phyloP scores from a whole-genome alignment of 176 grass and related monocot genomes.

The Zoysia pacifica region DNA sequence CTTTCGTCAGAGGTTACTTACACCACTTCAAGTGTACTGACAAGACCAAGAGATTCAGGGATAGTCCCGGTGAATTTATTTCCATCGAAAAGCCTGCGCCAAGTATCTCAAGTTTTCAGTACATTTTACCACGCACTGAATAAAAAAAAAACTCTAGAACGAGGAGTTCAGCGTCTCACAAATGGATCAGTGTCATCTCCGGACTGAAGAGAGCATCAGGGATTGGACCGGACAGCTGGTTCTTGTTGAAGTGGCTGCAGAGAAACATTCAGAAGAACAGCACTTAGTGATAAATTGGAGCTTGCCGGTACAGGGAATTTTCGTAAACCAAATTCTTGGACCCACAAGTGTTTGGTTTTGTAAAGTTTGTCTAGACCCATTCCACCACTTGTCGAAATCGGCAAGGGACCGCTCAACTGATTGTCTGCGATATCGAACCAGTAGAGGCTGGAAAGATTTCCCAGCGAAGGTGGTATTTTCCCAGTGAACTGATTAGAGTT shows the following conservation, averaged over 20 bases:
- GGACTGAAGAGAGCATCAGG: conserved; percentile 81
- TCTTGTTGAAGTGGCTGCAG: conserved; percentile 90
- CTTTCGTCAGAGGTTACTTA: conserved; percentile 48
- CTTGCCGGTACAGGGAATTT: not conserved
- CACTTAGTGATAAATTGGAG: not conserved
- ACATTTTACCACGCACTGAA: not conserved
- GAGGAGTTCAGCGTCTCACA: conserved; percentile 57
- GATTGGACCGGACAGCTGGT: conserved; percentile 77
- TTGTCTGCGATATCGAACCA: conserved; percentile 92
- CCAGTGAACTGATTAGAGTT: conserved; percentile 84
- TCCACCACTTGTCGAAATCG: conserved; percentile 54
- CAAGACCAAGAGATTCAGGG: conserved; percentile 72
- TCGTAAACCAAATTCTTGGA: conserved; percentile 16
- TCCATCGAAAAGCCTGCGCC: conserved; percentile 80
- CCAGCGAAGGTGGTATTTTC: conserved; percentile 75
- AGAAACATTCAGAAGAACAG: conserved; percentile 33
- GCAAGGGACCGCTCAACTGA: conserved; percentile 64
- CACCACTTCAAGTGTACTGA: conserved; percentile 72
- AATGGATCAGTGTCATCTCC: conserved; percentile 76
- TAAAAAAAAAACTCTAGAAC: not conserved
- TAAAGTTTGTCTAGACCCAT: conserved; percentile 79
- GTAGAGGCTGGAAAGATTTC: conserved; percentile 82
- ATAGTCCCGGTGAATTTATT: conserved; percentile 73
- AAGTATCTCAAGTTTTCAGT: conserved; percentile 18
- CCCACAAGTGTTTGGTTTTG: conserved; percentile 87